Percentiles rank a stretch among this genome's conserved stretches.
phyloP scores from a whole-genome alignment of 2,329 filamentous ascomycete genomes.

The Aureobasidium sp. region DNA sequence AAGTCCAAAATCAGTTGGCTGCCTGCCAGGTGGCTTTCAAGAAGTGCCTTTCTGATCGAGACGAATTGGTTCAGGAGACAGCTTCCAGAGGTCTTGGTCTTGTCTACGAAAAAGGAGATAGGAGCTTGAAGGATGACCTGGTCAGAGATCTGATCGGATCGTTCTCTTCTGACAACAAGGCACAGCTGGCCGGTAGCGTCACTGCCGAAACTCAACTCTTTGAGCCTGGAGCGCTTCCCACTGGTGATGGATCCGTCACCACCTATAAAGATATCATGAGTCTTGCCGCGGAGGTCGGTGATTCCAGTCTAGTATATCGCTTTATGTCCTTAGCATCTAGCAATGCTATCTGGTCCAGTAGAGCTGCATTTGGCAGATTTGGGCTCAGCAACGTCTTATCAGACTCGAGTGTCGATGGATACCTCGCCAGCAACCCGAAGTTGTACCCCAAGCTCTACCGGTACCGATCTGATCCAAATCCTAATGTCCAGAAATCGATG shows the following conservation, averaged over 20 bases:
- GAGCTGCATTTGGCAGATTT: constrained; percentile 90
- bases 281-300: constrained; percentile 90
- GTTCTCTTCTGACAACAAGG: constrained; percentile 66
- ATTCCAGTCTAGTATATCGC: constrained; percentile 91
- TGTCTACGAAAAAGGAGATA: constrained; percentile 87
- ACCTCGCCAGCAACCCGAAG: constrained; percentile 75
- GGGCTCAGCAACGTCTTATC: constrained; percentile 87
- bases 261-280: constrained; percentile 97
- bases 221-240: constrained; percentile 81
- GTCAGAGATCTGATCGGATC: constrained; percentile 81
- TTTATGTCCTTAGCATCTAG: constrained; percentile 98
- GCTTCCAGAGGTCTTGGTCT: constrained; percentile 84
- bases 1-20: constrained; percentile 65
- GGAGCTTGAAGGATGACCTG: constrained; percentile 68
- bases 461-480: constrained; percentile 91
- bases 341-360: constrained; percentile 94
- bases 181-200: constrained; percentile 66
- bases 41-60: constrained; percentile 73
- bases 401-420: constrained; percentile 62
- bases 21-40: constrained; percentile 84
- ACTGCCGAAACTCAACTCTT: constrained; percentile 88
- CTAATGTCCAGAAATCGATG: constrained; percentile 90
- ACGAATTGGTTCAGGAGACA: constrained; percentile 92
- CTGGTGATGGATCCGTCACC: constrained; percentile 81
- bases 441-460: constrained; percentile 91